Conservation (phyloP, 352 stramenopile genomes). For the Phytophthora quininea region DNA sequence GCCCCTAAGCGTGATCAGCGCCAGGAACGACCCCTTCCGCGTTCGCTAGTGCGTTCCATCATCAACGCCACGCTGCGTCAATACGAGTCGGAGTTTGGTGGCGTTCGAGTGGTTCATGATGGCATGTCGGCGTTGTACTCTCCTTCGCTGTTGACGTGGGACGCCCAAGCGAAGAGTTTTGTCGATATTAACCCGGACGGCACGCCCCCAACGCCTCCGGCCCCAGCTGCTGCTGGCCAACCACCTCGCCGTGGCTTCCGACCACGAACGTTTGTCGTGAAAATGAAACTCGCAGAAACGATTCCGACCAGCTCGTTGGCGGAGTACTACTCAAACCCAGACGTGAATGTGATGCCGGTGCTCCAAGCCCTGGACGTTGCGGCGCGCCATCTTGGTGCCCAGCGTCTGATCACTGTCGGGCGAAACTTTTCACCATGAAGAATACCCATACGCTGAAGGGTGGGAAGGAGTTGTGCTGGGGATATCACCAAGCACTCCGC, state of each 20-base stretch:
- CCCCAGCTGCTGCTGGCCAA: slow-evolving; percentile 2
- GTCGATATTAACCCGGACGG: slow-evolving; percentile 42
- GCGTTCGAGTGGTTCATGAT: slow-evolving; percentile 52
- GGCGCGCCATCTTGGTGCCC: slow-evolving; percentile 42
- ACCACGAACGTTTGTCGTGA: slow-evolving; percentile 55
- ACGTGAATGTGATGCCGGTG: slow-evolving; percentile 48
- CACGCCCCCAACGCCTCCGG: slow-evolving; percentile 6
- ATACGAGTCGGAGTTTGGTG: slow-evolving; percentile 45
- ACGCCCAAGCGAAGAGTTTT: slow-evolving; percentile 30
- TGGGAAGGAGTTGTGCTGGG: slow-evolving; percentile 64
- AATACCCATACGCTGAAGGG: slow-evolving; percentile 48
- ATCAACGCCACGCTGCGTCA: slow-evolving; percentile 44
- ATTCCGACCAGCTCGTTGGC: slow-evolving; percentile 40
- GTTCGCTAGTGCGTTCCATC: slow-evolving; percentile 39
- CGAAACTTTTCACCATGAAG: slow-evolving; percentile 68
- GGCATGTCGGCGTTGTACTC: slow-evolving; percentile 48
- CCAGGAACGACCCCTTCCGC: slow-evolving; percentile 32
- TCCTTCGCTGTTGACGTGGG: slow-evolving; percentile 35
- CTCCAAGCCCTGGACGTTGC: slow-evolving; percentile 64
- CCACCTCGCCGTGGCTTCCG: slow-evolving; percentile 15
- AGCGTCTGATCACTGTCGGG: slow-evolving; percentile 52
- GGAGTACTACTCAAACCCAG: slow-evolving; percentile 43
- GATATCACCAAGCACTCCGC: slow-evolving; percentile 66
- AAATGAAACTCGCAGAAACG: slow-evolving; percentile 51
- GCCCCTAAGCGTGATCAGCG: background rate